phyloP scores from a whole-genome alignment of 73 alveolate genomes.

The Tetrahymena thermophila region DNA sequence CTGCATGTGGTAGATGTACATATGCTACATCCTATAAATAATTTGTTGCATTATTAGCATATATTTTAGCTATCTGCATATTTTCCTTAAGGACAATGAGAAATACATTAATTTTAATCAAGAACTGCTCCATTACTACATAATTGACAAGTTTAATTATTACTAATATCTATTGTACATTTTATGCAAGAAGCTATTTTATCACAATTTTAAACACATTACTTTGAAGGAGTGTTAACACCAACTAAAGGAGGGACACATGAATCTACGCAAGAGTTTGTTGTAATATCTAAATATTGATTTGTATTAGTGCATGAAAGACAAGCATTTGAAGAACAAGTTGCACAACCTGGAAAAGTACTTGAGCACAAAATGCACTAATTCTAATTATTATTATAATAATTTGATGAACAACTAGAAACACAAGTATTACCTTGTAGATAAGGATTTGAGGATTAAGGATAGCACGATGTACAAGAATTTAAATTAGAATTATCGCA shows the following conservation, averaged over 20 bases:
- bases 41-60: background rate
- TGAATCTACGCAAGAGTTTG: background rate
- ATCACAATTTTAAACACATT: background rate
- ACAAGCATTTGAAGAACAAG: background rate
- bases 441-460: background rate
- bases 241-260: background rate
- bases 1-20: background rate
- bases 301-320: background rate
- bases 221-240: background rate
- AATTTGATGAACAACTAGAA: background rate
- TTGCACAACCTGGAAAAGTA: background rate
- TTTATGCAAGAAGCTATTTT: background rate
- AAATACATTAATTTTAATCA: background rate
- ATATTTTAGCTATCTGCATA: background rate
- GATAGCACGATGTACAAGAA: background rate
- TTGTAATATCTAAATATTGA: background rate
- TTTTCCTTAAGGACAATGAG: background rate
- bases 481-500: background rate
- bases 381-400: background rate
- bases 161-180: background rate
- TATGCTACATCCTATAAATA: background rate
- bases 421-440: background rate
- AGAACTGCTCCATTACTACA: background rate
- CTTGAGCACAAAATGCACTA: background rate
- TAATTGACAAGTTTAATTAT: background rate